phyloP scores from a whole-genome alignment of 208 protist species.

The Trypanosoma conorhini region DNA sequence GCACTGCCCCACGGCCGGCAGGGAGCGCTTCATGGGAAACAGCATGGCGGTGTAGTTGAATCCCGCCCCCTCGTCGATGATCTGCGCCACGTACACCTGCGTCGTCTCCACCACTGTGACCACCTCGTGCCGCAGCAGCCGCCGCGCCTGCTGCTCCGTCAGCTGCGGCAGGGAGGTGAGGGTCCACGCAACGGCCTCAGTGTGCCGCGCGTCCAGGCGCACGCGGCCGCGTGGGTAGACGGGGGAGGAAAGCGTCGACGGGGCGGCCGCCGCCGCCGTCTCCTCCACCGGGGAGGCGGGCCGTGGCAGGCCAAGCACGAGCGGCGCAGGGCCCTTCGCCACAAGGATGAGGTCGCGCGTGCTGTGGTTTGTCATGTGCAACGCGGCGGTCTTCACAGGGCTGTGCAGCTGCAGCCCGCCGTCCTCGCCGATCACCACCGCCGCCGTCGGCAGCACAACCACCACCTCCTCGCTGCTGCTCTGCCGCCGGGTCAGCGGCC shows the following conservation, averaged over 20 bases:
- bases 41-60: slow-evolving; percentile 40
- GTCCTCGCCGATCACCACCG: slow-evolving; percentile 43
- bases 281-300: slow-evolving; percentile 6
- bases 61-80: slow-evolving; percentile 35
- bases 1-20: slow-evolving; percentile 52
- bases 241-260: slow-evolving; percentile 6
- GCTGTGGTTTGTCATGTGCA: slow-evolving; percentile 44
- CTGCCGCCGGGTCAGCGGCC: neutral
- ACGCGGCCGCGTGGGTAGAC: slow-evolving; percentile 39
- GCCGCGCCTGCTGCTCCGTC: slow-evolving; percentile 37
- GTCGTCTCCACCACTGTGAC: slow-evolving; percentile 43
- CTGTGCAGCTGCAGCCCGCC: slow-evolving; percentile 34
- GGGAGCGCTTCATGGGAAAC: slow-evolving; percentile 32
- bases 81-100: slow-evolving; percentile 62
- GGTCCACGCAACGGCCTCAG: slow-evolving; percentile 51
- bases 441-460: slow-evolving; percentile 34
- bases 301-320: slow-evolving; percentile 33
- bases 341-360: slow-evolving; percentile 46
- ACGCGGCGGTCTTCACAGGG: slow-evolving; percentile 23
- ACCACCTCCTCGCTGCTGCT: slow-evolving; percentile 1
- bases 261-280: neutral
- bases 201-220: slow-evolving; percentile 44
- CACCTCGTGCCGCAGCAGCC: slow-evolving; percentile 42
- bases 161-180: slow-evolving; percentile 41
- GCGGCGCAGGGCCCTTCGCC: slow-evolving; percentile 36